phyloP scores from a whole-genome alignment of 805 yeast genomes.

The Millerago galiae region DNA sequence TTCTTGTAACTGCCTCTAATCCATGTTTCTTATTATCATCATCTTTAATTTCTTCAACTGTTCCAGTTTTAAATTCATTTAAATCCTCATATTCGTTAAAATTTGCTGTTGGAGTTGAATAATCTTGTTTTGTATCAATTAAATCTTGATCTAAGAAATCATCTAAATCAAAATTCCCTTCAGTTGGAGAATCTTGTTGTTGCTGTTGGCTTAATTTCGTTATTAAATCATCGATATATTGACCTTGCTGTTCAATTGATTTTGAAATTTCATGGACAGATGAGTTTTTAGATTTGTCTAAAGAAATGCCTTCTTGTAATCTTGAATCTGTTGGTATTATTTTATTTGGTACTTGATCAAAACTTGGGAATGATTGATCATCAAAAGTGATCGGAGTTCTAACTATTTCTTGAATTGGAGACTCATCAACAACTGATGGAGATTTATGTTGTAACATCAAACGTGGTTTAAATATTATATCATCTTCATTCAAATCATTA shows the following conservation, averaged over 20 bases:
- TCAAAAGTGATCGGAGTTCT: slow-evolving; percentile 11
- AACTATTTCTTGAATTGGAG: slow-evolving; percentile 20
- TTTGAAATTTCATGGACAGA: slow-evolving; percentile 13
- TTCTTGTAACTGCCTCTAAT: neutral
- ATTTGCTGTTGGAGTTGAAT: neutral
- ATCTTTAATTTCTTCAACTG: slow-evolving; percentile 7
- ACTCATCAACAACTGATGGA: slow-evolving; percentile 8
- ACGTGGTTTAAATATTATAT: slow-evolving; percentile 12
- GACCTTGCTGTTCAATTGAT: slow-evolving; percentile 23
- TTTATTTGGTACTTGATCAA: neutral
- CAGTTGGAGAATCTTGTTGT: neutral
- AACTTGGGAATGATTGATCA: neutral
- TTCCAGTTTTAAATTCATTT: neutral
- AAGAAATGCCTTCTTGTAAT: neutral
- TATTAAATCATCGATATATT: slow-evolving; percentile 22
- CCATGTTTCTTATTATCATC: slow-evolving; percentile 1
- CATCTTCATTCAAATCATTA: neutral
- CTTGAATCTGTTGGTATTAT: neutral
- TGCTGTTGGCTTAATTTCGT: slow-evolving; percentile 12
- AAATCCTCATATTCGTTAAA: neutral
- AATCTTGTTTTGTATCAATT: neutral
- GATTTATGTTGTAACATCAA: slow-evolving; percentile 16
- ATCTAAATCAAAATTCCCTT: slow-evolving; percentile 17
- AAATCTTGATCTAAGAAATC: slow-evolving; percentile 17
- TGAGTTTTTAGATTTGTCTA: neutral